Evolutionary conservation across 805 yeast genomes (phyloP).

Genomic region (Kodamaea jinghongensis): DNA sequence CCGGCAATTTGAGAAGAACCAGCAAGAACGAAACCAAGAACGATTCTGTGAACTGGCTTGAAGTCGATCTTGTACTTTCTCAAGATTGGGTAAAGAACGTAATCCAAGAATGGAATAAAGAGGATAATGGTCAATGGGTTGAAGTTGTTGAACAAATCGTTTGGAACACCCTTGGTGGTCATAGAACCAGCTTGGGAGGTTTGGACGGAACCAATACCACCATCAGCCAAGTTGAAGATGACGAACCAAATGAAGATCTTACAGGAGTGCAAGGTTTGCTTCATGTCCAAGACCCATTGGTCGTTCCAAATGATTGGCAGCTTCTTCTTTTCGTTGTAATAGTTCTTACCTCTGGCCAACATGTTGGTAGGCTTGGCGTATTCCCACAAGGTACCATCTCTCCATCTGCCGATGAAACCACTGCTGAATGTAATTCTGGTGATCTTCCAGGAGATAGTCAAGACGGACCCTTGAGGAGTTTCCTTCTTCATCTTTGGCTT

Average conservation of each 20-base stretch:
- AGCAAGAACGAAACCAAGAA: constrained; percentile 47
- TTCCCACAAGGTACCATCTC: constrained; percentile 44
- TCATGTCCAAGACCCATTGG: constrained; percentile 47
- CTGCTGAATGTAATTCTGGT: constrained; percentile 41
- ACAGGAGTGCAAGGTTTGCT: constrained; percentile 44
- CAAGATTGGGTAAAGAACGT: constrained; percentile 45
- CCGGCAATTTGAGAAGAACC: constrained; percentile 48
- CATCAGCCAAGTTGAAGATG: constrained; percentile 40
- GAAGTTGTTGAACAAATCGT: constrained; percentile 54
- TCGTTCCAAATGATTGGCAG: constrained; percentile 36
- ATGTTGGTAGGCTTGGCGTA: constrained; percentile 46
- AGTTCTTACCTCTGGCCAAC: constrained; percentile 41
- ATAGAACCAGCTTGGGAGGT: constrained; percentile 55
- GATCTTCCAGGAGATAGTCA: constrained; percentile 43
- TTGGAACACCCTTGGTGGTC: constrained; percentile 52
- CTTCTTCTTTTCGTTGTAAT: constrained; percentile 21
- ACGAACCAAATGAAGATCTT: constrained; percentile 44
- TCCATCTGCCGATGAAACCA: constrained; percentile 41
- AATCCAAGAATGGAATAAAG: constrained; percentile 50
- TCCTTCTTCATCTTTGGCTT: constrained; percentile 28
- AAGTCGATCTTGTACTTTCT: constrained; percentile 41
- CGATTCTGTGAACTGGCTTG: constrained; percentile 44
- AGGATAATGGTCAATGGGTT: constrained; percentile 54
- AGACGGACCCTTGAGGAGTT: constrained; percentile 45
- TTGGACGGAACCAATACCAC: constrained; percentile 48